Base-by-base conservation (phyloP, 768 basidiomycete genomes). In the Sistotremastrum suecicum region DNA sequence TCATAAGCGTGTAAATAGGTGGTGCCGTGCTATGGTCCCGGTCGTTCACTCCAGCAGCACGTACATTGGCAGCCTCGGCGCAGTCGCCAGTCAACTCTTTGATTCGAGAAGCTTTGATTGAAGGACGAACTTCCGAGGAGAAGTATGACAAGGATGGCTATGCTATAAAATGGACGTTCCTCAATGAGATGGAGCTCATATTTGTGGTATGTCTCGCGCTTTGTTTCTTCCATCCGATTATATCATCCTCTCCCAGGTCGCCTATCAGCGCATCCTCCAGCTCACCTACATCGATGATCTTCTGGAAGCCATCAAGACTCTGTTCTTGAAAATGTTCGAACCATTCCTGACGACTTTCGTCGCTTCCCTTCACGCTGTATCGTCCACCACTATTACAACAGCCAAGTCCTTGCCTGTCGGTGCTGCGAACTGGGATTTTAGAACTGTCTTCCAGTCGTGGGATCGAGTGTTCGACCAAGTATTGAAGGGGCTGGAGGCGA, bases 201-300 rank as follows among this genome's bases (percentile, higher is more conserved):
- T 98, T 99, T 57, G 94, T 95, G 59, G 91, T 92, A 56, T 53
- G 85, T 69, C 39, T 44, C 36, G 7, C 44, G 28, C 9, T 44
- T 40, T 49, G 46, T 47, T 48, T 39, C 28, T 12, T 49, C 12
- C 38, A 38, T 37, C 8, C 45, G 39, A 2, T 44, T 10, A 28
- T 37, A 30, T 28, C 20, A 32, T 30, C 36, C 7, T n/a, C 33
- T 33, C 48, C 3, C 55, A 94, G 90, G 90, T 94, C 45, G 89
- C 91, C 36, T 98, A 95, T 66, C 91, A 95, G 58, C 85, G 92
- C 47, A 89, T 99, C 49, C 72, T 99, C 11, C 91, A 94, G 50
- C 72, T 99, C 35, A 81, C 90, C 6, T 98, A 97, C 58, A 83
- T 95, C 46, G 88, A 92, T 0, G 85, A 89, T 39, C 78, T 99